Conservation (phyloP, 1,284 basidiomycete genomes). For the Anthracocystis walkeri region DNA sequence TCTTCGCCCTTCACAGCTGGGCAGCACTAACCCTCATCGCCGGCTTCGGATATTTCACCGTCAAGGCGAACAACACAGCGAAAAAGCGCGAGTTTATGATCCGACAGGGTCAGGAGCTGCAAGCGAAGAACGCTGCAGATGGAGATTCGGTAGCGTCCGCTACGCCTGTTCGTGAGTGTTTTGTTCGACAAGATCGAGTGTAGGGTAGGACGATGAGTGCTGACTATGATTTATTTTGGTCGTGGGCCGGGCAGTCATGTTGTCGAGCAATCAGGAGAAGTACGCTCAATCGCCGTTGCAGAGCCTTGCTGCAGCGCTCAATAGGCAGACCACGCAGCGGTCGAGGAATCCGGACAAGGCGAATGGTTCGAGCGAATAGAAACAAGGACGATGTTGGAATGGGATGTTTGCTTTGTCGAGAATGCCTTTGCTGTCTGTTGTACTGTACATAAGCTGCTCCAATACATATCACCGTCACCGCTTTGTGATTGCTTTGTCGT, state of each 20-base stretch:
- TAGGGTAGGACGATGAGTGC: background rate
- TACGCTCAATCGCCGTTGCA: constrained; percentile 45
- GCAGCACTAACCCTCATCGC: constrained; percentile 39
- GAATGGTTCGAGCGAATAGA: background rate
- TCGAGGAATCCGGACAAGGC: constrained; percentile 18
- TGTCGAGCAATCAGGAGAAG: constrained; percentile 36
- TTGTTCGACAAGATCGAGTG: background rate
- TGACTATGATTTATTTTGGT: background rate
- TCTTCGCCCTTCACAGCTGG: constrained; percentile 24
- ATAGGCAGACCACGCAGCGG: constrained; percentile 44
- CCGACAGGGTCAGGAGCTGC: constrained; percentile 38
- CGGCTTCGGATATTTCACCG: constrained; percentile 49
- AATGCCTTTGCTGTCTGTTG: background rate
- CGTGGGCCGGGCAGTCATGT: constrained; percentile 26
- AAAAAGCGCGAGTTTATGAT: constrained; percentile 56
- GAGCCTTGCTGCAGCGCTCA: constrained; percentile 40
- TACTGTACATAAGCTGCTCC: too few relatives aligned
- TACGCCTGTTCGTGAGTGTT: constrained; percentile 25
- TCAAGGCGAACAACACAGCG: constrained; percentile 51
- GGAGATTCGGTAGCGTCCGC: constrained; percentile 6
- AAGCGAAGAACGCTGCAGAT: constrained; percentile 2
- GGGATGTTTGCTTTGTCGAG: background rate
- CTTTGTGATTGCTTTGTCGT: background rate
- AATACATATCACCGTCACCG: background rate
- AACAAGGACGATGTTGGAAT: too few relatives aligned